Evolutionary conservation across 2,329 filamentous ascomycete species (phyloP), one percentile per base, ranked within the genome.

Genomic region (Aspergillus neoniger): DNA sequence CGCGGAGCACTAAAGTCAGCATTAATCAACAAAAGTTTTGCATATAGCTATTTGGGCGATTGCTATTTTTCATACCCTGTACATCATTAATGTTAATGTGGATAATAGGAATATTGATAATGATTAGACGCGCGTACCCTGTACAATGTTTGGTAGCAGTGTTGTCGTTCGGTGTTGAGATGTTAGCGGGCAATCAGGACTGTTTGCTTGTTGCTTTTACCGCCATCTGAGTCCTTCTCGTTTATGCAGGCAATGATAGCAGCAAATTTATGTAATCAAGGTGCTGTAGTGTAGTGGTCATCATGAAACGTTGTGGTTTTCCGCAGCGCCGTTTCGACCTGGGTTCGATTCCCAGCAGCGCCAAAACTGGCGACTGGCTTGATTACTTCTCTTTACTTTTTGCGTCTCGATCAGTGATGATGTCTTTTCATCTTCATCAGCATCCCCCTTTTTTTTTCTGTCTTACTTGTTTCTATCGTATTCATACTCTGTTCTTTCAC

Each of bases 251-350:
- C 10, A 44, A 44, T 14, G 1, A 15, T 1, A 5, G 2, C 12
- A 15, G 0, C 1, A 3, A 4, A 19, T 44, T 44, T 44, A 44
- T 23, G 19, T 44, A 57, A 57, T 57, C 55, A 57, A 57, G 55
- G 55, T 57, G 55, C 55, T 57, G 55, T 57, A 57, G 55, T 57
- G 55, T 57, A 57, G 55, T 57, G 55, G 55, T 57, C 43, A 57
- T 57, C 55, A 57, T 57, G 48, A 57, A 49, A 49, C 55, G 55
- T 57, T 57, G 55, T 57, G 55, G 55, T 49, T 49, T 30, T 49
- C 44, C 44, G 44, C 44, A 49, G 44, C 44, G 44, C 55, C 55
- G 55, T 49, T 49, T 57, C 48, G 55, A 57, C 55, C 55, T 57
- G 55, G 55, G 55, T 57, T 57, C 55, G 55, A 57, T 57, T 57